Conservation (phyloP, 2,329 filamentous ascomycete species). For the Nothophaeocryptopus gaeumannii region DNA sequence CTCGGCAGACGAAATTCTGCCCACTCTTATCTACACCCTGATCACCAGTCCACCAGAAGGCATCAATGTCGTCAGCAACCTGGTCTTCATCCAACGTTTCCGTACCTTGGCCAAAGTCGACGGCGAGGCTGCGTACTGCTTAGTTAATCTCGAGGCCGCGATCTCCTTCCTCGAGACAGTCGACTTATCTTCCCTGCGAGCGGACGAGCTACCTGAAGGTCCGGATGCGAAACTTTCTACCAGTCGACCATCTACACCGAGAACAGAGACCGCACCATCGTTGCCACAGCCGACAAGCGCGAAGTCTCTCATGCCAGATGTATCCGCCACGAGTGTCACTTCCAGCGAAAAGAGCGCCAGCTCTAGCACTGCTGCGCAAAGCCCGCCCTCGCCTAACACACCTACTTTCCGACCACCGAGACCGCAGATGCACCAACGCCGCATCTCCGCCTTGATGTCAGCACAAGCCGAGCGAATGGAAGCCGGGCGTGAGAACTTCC, state of each 20-base stretch:
- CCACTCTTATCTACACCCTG: conserved; percentile 91
- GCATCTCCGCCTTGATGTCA: conserved; percentile 82
- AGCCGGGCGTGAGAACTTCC: conserved; percentile 62
- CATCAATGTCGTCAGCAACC: conserved; percentile 86
- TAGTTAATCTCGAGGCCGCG: conserved; percentile 92
- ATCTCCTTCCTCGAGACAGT: conserved; percentile 95
- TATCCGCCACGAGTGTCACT: conserved; percentile 26
- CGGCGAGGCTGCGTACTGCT: conserved; percentile 90
- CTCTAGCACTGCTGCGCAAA: conserved; percentile 14
- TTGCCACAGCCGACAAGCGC: conserved; percentile 29
- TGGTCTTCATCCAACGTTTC: conserved; percentile 92
- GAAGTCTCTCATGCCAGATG: conserved; percentile 35
- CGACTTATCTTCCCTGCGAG: conserved; percentile 81
- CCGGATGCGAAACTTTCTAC: conserved; percentile 53
- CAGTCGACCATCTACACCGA: conserved; percentile 49
- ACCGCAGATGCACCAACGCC: conserved; percentile 63
- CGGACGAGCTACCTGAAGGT: conserved; percentile 69
- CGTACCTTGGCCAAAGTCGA: conserved; percentile 81
- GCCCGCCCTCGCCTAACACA: conserved; percentile 33
- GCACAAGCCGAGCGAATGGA: conserved; percentile 80
- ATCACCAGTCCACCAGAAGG: conserved; percentile 85
- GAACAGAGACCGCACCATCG: conserved; percentile 39
- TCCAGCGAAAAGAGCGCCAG: conserved; percentile 28
- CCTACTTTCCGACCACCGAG: conserved; percentile 27
- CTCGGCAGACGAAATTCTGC: conserved; percentile 94